Evolutionary conservation across 495 filamentous ascomycete genomes (phyloP), one percentile per base, ranked within the genome.

Genomic region (Daldinia caldariorum): DNA sequence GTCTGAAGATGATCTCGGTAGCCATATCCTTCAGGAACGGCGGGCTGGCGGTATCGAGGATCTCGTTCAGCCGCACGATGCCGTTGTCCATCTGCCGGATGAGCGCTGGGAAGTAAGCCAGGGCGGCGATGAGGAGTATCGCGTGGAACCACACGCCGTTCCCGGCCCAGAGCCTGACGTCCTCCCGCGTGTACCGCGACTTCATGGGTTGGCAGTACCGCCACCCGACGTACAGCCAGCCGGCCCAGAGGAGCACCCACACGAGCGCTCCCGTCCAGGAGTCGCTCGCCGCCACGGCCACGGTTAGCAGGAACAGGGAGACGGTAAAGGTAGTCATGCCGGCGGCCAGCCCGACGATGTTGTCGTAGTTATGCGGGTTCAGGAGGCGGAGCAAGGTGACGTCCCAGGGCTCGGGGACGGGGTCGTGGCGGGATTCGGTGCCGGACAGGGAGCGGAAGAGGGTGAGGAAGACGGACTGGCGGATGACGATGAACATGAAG

Each of bases 221-320:
- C 53, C 53, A 56, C 31, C 53, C 53, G n/a, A 18, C 13, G 53
- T 38, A 38, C 6, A 56, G 8, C 53, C 53, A 56, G 12, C 12
- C 8, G 2, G 0, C 5, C 53, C 53, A 56, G 32, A 37, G 3
- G 6, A 37, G 14, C n/a, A 56, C 31, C n/a, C 26, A 56, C 8
- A 5, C n/a, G 14, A 9, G 9, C n/a, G n/a, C 32, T 3, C 13
- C 53, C 16, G 3, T 32, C 31, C 53, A 38, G 26, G 26, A 20
- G 3, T 18, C 1, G 53, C 32, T 56, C 10, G 53, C 53, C 2
- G 32, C 29, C 5, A 37, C 9, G 5, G 32, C 18, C 3, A 31
- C 53, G 0, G 32, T n/a, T 6, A 56, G 16, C 6, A 56, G 0
- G 16, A 56, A 37, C 31, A 56, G 8, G 2, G 53, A 56, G 0